phyloP scores from a whole-genome alignment of 768 basidiomycete species.

The Auriscalpium vulgare region DNA sequence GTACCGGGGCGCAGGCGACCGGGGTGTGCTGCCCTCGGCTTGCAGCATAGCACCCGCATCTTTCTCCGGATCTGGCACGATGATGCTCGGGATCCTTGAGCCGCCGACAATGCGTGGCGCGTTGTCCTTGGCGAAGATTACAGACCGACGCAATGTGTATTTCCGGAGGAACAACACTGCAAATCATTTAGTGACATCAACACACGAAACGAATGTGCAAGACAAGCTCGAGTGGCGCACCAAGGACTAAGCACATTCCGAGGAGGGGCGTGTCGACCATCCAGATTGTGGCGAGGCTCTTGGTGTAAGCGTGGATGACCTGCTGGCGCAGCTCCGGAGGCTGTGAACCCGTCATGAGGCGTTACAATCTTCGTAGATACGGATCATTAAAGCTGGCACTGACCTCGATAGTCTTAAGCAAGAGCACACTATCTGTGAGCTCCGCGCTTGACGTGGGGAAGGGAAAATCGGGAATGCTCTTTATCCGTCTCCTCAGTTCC shows the following conservation, averaged over 20 bases:
- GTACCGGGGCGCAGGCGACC: no score
- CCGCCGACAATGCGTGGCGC: not conserved
- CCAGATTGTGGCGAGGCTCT: slow-evolving; percentile 59
- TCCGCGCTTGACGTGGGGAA: not conserved
- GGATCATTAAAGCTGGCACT: not conserved
- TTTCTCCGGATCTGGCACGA: slow-evolving; percentile 1
- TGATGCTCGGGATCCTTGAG: not conserved
- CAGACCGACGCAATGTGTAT: slow-evolving; percentile 50
- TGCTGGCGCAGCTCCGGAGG: slow-evolving; percentile 39
- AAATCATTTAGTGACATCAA: not conserved
- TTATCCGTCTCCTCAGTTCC: not conserved
- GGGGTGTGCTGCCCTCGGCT: no score
- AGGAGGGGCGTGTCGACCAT: slow-evolving; percentile 52
- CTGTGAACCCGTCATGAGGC: slow-evolving; percentile 22
- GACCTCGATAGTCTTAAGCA: not conserved
- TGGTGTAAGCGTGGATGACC: slow-evolving; percentile 54
- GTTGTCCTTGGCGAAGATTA: slow-evolving; percentile 18
- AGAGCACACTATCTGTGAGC: slow-evolving; percentile 2
- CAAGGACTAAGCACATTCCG: slow-evolving; percentile 41
- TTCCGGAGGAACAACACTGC: slow-evolving; percentile 48
- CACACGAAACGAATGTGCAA: not conserved
- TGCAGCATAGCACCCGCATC: not conserved
- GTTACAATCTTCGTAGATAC: no score
- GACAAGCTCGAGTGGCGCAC: slow-evolving; percentile 11
- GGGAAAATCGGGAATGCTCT: not conserved